Percentiles rank a stretch among this genome's conserved stretches.
These are phyloP conservation scores for Parascedosporium putredinis DNA, from an alignment of 2,329 filamentous ascomycete species.

Conservation along the genomic window DNA sequence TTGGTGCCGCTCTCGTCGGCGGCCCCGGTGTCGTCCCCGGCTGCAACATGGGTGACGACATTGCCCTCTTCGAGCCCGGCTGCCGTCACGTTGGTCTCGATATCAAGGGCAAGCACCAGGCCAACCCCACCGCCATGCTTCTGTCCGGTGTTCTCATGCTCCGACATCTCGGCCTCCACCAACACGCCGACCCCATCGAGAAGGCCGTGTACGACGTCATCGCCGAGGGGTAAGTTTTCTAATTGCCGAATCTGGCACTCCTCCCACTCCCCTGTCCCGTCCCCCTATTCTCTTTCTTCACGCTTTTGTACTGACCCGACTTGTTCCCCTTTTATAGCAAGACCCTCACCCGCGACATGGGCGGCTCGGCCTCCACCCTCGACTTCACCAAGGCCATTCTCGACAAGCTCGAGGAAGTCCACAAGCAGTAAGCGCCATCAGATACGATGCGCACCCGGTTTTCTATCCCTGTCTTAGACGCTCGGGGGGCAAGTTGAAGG, in stretches of 20 bases:
- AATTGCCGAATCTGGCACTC: no score
- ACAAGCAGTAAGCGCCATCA: constrained; percentile 22
- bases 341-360: constrained; percentile 90
- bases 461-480: no score
- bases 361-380: constrained; percentile 77
- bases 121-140: constrained; percentile 92
- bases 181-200: constrained; percentile 97
- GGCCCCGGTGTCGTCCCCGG: constrained; percentile 94
- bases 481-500: no score
- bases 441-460: not conserved
- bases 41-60: constrained; percentile 98
- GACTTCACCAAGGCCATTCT: constrained; percentile 93
- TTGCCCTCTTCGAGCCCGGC: constrained; percentile 96
- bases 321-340: constrained; percentile 41
- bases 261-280: not conserved
- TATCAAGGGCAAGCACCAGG: constrained; percentile 99
- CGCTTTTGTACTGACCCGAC: constrained; percentile 23
- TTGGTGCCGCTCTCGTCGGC: constrained; percentile 91
- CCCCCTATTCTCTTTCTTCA: not conserved
- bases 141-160: constrained; percentile 95
- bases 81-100: constrained; percentile 99
- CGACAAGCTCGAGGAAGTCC: constrained; percentile 82
- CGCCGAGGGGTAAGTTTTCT: constrained; percentile 76
- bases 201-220: constrained; percentile 73
- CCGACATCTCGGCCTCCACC: constrained; percentile 91